Percentiles rank a stretch among this genome's conserved stretches.
Conservation (phyloP, 305 asterid species). For the Fraxinus ornus region DNA sequence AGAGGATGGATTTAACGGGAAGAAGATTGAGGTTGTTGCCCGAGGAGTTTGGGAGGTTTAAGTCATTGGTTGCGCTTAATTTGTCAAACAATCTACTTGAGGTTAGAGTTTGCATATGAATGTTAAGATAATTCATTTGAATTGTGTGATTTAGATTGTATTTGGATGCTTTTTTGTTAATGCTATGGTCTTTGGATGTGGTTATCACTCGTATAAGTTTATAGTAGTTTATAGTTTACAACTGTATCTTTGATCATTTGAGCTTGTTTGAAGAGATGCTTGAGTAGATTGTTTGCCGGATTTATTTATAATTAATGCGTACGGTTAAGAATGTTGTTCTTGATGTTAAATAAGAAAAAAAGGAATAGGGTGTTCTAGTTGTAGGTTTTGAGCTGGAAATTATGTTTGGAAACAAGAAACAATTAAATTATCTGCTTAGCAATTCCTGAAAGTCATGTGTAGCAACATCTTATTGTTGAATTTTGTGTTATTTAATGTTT, state of each 20-base stretch:
- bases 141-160: background rate
- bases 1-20: slow-evolving; percentile 61
- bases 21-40: slow-evolving; percentile 61
- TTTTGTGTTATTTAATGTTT: background rate
- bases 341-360: background rate
- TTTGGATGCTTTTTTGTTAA: background rate
- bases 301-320: background rate
- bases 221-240: background rate
- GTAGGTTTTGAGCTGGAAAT: background rate
- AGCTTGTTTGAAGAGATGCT: slow-evolving; percentile 1
- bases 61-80: slow-evolving; percentile 56
- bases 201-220: background rate
- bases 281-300: background rate
- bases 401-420: background rate
- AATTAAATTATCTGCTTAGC: background rate
- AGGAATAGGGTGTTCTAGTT: background rate
- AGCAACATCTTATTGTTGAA: background rate
- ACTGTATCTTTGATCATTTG: slow-evolving; percentile 3
- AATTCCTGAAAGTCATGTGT: background rate
- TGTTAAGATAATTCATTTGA: background rate
- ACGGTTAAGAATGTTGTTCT: background rate
- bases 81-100: slow-evolving; percentile 68
- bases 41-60: slow-evolving; percentile 71
- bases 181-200: background rate
- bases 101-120: slow-evolving; percentile 41